Base-by-base conservation (phyloP, 345 rosid genomes). In the Clausena lansium region DNA sequence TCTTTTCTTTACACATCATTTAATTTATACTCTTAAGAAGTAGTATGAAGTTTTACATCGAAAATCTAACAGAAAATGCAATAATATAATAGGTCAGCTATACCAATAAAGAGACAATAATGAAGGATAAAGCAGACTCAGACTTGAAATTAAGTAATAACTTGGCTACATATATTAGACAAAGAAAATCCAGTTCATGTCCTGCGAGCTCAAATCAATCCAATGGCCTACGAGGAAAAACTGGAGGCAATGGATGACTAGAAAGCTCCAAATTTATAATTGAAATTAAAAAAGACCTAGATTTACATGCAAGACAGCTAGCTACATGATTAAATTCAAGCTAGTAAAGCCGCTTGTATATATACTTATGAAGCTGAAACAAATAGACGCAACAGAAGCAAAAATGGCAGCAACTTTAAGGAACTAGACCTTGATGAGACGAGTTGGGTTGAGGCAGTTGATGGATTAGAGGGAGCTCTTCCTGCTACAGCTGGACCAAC, bases 401-500 rank as follows among this genome's bases (percentile, higher is more conserved):
- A 77, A 65, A 79, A 60, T 9, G 69, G 81, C 65, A 87, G 73
- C 70, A 84, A 78, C 30, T 80, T 78, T 62, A 84, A 25, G 39
- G 71, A 70, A 70, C 67, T 63, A 71, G 78, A 63, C 73, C 47
- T 38, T 38, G 81, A 67, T 14, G 84, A 63, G 6, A 70, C 6
- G 14, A 70, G 81, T 36, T 28, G 80, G 80, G 55, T 67, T 32
- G 86, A 58, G 47, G 86, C 80, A 68, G 80, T 81, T 60, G 97
- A 87, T 32, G 95, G 84, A 79, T 78, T 86, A 64, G 90, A 85
- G 36, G 91, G 90, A 68, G 98, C 86, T 79, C 88, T 89, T 76
- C 96, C 94, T 3, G 98, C 97, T 45, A 90, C 82, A n/a, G 94
- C 97, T 38, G 98, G 98, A 47, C 97, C 82, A 67, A 90, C 93